Base-by-base conservation (phyloP, 345 rosid genomes). In the Eucalyptus leucophloia region DNA sequence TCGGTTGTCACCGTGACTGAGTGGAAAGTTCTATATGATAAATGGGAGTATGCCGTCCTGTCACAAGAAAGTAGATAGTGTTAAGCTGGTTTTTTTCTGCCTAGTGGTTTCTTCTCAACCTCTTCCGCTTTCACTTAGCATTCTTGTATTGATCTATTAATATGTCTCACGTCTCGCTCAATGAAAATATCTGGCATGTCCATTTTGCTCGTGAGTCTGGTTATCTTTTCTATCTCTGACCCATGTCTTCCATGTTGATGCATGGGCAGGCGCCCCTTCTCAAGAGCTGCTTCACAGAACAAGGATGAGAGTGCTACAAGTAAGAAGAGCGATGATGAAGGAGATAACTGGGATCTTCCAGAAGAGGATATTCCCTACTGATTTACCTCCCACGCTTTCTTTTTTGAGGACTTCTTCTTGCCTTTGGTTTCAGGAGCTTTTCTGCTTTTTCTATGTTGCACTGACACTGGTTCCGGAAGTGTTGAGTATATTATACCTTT, bases 271-370 rank as follows among this genome's bases (percentile, higher is more conserved):
- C 91, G 91, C 19, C 82, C 90, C 28, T 51, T 30, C 26, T 77
- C 50, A 44, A 88, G 91, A 86, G 28, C 56, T 26, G 24, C 88
- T 7, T 13, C 88, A 24, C 86, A 49, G 58, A 89, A 47, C 87
- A 90, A 88, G 90, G 86, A 80, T 12, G 89, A 86, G 87, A 47
- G 7, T 32, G 7, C 81, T 23, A 69, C 85, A 24, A 51, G 23
- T 87, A 90, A 88, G 89, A 90, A 88, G 88, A 60, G 44, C 30
- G 87, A 90, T 12, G 90, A 88, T 9, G 91, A 90, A 30, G 90
- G 89, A 65, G 91, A 90, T 62, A 88, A 90, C 91, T 90, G 91
- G 91, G 91, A 88, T 77, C 32, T 88, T 40, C 91, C 91, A 24
- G 88, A 69, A 45, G 91, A 47, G 14, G 15, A 37, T 77, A 37